These are phyloP conservation scores for Chaetomiaceae sp. DNA, from an alignment of 2,329 filamentous ascomycete species.

Conservation along the genomic window DNA sequence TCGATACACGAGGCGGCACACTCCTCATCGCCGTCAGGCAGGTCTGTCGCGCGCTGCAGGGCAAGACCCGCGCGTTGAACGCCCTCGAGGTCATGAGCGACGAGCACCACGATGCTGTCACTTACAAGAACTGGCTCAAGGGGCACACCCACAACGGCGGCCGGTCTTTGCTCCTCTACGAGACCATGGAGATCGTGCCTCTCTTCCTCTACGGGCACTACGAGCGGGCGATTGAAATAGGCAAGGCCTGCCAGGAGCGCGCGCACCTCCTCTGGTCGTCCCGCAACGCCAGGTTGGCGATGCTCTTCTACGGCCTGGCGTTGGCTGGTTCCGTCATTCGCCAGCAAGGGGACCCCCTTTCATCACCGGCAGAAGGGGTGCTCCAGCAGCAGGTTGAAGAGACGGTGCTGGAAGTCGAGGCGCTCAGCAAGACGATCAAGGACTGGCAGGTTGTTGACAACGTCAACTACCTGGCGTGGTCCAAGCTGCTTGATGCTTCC, in stretches of 20 bases:
- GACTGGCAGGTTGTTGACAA: constrained; percentile 60
- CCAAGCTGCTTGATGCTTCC: constrained; percentile 63
- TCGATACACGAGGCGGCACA: constrained; percentile 66
- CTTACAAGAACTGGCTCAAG: constrained; percentile 56
- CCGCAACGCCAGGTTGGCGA: constrained; percentile 51
- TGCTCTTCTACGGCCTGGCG: constrained; percentile 58
- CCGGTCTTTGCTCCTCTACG: constrained; percentile 62
- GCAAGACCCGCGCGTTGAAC: constrained; percentile 57
- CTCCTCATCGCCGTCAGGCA: constrained; percentile 64
- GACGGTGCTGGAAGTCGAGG: constrained; percentile 49
- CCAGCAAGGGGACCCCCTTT: constrained; percentile 44
- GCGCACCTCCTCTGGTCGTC: constrained; percentile 53
- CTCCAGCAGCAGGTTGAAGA: constrained; percentile 40
- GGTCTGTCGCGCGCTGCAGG: constrained; percentile 64
- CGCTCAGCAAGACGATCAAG: constrained; percentile 56
- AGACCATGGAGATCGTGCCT: constrained; percentile 59
- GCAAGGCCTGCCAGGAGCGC: constrained; percentile 44
- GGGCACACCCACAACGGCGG: constrained; percentile 53
- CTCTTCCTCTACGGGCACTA: constrained; percentile 62
- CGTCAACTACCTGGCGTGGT: constrained; percentile 68
- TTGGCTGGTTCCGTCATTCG: constrained; percentile 49
- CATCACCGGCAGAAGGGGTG: constrained; percentile 35
- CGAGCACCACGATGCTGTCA: constrained; percentile 54
- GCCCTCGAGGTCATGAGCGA: constrained; percentile 60
- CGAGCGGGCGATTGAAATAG: constrained; percentile 53